Evolutionary conservation across 768 basidiomycete species (phyloP), one percentile per base, ranked within the genome.

Genomic region (Suillus hirtellus): DNA sequence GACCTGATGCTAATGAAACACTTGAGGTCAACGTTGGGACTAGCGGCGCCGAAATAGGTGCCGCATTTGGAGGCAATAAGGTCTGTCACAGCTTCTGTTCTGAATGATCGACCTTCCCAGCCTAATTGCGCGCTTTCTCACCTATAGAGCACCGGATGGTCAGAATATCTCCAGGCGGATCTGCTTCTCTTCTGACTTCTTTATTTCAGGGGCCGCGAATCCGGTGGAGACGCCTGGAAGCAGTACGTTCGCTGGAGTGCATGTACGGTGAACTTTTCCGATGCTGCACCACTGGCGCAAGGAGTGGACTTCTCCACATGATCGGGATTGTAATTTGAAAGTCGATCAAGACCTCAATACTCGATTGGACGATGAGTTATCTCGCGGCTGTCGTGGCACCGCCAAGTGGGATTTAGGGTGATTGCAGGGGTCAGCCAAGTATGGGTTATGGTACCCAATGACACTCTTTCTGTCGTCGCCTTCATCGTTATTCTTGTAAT

Each of bases 191-290:
- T 62, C 69, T 71, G 44, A 74, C 42, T 69, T 64, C 64, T 67
- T 49, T 64, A 53, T 65, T 70, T 35, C 67, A 90, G 90, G 95
- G 96, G 96, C 21, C 87, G 96, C 56, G 96, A 99, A 79, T 94
- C 93, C 8, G 96, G 96, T 44, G 96, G 96, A 60, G 96, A 98
- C 76, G 91, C 96, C n/a, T 99, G 96, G 96, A 95, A 96, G 75
- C 93, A 96, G 75, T 95, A 95, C 69, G 91, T 95, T 46, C 86
- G 93, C 59, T 96, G 92, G 92, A 89, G 89, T 75, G 86, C 90
- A 53, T 95, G 93, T 74, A 97, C 96, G 12, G 83, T 98, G 74
- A 98, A 98, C 77, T 98, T 91, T 78, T 93, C 92, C 46, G 86
- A 95, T 73, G 85, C 88, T 68, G 88, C 93, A 50, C 95, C 93